Evolutionary conservation across 108 stramenopile genomes (phyloP), one percentile per base, ranked within the genome.

Genomic region (Cylindrotheca closterium): DNA sequence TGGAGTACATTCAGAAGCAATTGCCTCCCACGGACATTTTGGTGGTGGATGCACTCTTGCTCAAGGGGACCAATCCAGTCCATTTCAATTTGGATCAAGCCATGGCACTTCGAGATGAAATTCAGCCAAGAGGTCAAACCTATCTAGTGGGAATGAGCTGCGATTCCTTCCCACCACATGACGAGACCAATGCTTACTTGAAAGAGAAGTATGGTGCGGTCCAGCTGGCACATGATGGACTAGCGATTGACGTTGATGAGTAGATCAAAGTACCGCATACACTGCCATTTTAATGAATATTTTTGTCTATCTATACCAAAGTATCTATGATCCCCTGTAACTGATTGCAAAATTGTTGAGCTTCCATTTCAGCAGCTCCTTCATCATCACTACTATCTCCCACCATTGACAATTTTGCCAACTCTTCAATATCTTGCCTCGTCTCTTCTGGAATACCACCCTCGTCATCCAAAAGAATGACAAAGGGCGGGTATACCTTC

Each of bases 131-230:
- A 51, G 67, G 73, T 53, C 65, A 75, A 29, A 85, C 84, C 0
- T 89, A 68, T 63, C n/a, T 94, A 15, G 82, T 94, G 0, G 93
- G 93, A 10, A 91, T 94, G 80, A 89, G 68, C 63, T 94, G 93
- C 74, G 93, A 94, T 64, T 31, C 34, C 19, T 89, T 89, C 49
- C 74, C 74, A 25, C 80, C 84, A 0, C 93, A 94, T 63, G 86
- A 94, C 42, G 85, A 89, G 30, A 84, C 81, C 74, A 89, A 94
- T 70, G 51, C 48, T 48, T 58, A 78, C 52, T 57, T 94, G 33
- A 47, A 73, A 21, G 17, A 33, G 25, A 50, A 51, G 22, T 51
- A 75, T 32, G 71, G 81, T 56, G 30, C 67, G 12, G 74, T 83
- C 49, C 48, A 73, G 50, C 68, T 92, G 45, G 88, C 91, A 2